Evolutionary conservation across 371 early-diverging fungal species (phyloP).

Genomic region (Cokeromyces recurvatus): DNA sequence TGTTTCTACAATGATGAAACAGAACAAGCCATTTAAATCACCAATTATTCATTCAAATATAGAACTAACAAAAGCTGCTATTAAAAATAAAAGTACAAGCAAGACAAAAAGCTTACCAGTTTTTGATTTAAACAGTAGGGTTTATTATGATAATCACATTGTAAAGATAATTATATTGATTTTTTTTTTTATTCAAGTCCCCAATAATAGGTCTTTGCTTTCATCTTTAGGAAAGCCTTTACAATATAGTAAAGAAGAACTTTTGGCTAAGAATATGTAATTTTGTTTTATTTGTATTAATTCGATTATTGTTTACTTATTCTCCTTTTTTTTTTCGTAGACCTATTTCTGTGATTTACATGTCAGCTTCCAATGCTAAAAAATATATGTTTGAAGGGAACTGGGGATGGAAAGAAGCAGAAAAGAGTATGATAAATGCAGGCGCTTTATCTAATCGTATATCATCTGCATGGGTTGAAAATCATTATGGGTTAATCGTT

Average conservation of each 20-base stretch:
- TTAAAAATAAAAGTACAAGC: not conserved
- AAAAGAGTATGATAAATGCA: constrained; percentile 25
- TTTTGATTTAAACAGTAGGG: constrained; percentile 29
- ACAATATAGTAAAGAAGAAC: constrained; percentile 9
- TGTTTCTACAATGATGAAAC: not conserved
- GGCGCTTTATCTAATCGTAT: constrained; percentile 39
- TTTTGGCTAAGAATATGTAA: constrained; percentile 18
- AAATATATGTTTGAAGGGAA: constrained; percentile 19
- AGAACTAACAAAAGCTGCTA: constrained; percentile 26
- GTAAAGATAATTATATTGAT: not conserved
- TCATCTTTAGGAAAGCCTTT: constrained; percentile 18
- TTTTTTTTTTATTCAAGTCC: too few relatives aligned
- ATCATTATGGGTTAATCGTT: constrained; percentile 70
- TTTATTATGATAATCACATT: too few relatives aligned
- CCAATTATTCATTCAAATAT: constrained; percentile 28
- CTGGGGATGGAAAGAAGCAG: constrained; percentile 51
- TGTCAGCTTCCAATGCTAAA: constrained; percentile 29
- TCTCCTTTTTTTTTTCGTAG: not conserved
- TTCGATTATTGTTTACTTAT: not conserved
- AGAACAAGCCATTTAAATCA: constrained; percentile 28
- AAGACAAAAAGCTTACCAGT: constrained; percentile 11
- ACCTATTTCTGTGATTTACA: constrained; percentile 14
- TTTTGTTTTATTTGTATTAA: not conserved
- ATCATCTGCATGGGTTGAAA: constrained; percentile 56
- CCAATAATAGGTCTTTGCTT: constrained; percentile 2